Evolutionary conservation across 176 grass and related monocot genomes (phyloP), one percentile per base, ranked within the genome.

Genomic region (Olyra latifolia): DNA sequence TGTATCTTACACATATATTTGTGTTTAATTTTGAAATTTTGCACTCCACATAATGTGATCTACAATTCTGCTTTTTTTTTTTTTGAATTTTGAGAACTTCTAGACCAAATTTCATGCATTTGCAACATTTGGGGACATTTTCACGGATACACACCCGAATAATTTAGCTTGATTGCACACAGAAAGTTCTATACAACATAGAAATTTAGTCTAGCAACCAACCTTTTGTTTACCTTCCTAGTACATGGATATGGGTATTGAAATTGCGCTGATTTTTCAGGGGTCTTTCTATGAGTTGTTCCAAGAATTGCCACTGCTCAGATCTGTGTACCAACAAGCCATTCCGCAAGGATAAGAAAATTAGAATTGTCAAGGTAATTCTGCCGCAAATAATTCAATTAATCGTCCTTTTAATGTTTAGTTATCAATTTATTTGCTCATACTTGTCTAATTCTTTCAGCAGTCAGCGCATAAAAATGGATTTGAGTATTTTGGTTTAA

Each of bases 271-370:
- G 17, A 39, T 41, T 25, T 73, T 25, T 69, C 74, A 99, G 96
- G 79, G 92, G 96, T 74, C 75, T 95, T 80, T 99, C 82, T 64
- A 85, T 88, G 64, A 99, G 96, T 81, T 99, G 96, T 87, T 99
- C 90, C 45, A 95, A 93, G 81, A 88, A 83, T 59, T 99, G 96
- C 46, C 90, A 83, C 77, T 99, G 96, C 76, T 92, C 96, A 81
- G 96, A 94, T 62, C 80, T 93, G 53, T 99, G 96, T 85, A 91
- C 69, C 53, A 99, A 99, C 74, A 91, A 79, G 67, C 96, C 96
- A 35, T 99, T 99, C 42, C 83, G 92, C 46, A 99, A 99, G 84
- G 96, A 99, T 62, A 99, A 91, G 63, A 99, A 99, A 86, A 89
- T 95, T 71, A 99, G 89, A 89, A 74, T 95, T 88, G 96, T 99